Percentiles rank a stretch among this genome's conserved stretches.
Evolutionary conservation across 1,284 basidiomycete genomes (phyloP).

Genomic region (Ustilago trichophora): DNA sequence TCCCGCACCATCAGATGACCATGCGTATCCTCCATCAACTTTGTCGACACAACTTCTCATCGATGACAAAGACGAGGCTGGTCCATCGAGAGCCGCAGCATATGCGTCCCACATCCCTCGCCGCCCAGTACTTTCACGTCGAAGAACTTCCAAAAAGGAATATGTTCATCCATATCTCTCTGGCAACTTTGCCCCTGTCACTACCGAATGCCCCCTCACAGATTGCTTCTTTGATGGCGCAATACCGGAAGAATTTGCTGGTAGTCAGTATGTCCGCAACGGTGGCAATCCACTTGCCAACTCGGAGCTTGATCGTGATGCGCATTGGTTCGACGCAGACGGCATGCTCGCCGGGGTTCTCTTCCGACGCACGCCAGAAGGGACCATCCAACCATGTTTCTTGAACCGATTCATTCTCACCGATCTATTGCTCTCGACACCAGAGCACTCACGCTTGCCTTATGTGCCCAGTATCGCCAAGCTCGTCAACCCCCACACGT

Average conservation of each 20-base stretch:
- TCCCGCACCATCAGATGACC: slow-evolving; percentile 4
- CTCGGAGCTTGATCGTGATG: slow-evolving; percentile 54
- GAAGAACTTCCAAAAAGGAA: slow-evolving; percentile 38
- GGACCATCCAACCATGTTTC: slow-evolving; percentile 59
- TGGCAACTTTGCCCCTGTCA: slow-evolving; percentile 66
- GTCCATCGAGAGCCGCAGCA: slow-evolving; percentile 5
- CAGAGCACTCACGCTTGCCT: slow-evolving; percentile 56
- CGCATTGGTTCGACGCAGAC: slow-evolving; percentile 65
- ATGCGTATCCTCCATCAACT: slow-evolving; percentile 4
- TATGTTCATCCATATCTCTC: slow-evolving; percentile 63
- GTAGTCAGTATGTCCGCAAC: slow-evolving; percentile 69
- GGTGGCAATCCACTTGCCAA: slow-evolving; percentile 68
- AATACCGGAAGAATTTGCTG: slow-evolving; percentile 63
- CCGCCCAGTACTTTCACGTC: slow-evolving; percentile 30
- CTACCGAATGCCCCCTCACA: slow-evolving; percentile 60
- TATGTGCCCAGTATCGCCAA: slow-evolving; percentile 70
- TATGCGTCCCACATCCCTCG: slow-evolving; percentile 10
- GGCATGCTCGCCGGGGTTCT: slow-evolving; percentile 70
- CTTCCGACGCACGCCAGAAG: slow-evolving; percentile 61
- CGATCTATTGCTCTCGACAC: slow-evolving; percentile 64
- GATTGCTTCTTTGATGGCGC: slow-evolving; percentile 58
- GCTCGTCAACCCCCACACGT: slow-evolving; percentile 68
- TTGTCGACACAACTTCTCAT: slow-evolving; percentile 4
- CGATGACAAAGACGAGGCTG: slow-evolving; percentile 5
- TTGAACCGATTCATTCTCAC: slow-evolving; percentile 67